Evolutionary conservation across 192 early-diverging fungal species (phyloP).

Genomic region (Coemansia sp.): DNA sequence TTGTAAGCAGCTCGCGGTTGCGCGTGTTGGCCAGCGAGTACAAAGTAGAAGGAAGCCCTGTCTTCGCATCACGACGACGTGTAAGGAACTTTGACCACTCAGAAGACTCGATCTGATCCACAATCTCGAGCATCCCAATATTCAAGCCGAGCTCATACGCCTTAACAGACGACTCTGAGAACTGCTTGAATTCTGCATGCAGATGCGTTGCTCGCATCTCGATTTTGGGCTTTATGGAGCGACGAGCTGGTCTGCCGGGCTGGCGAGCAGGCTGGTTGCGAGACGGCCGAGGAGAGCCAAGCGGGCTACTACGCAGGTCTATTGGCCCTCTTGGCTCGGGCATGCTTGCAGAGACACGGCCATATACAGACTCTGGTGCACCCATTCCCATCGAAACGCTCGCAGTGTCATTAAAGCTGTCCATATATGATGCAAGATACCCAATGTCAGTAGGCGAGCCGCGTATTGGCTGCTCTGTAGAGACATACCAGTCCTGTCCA

Average conservation of each 20-base stretch:
- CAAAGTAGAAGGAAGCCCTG: conserved; percentile 43
- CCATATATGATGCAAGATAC: conserved; percentile 44
- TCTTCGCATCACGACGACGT: conserved; percentile 44
- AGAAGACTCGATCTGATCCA: conserved; percentile 51
- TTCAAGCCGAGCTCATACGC: conserved; percentile 44
- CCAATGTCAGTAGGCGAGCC: conserved; percentile 16
- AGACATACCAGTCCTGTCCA: conserved; percentile 48
- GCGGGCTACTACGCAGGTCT: conserved; percentile 16
- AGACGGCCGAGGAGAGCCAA: conserved; percentile 22
- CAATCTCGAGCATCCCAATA: conserved; percentile 45
- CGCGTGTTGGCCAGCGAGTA: conserved; percentile 44
- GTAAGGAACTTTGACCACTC: conserved; percentile 57
- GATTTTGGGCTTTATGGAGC: conserved; percentile 47
- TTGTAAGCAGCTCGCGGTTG: conserved; percentile 48
- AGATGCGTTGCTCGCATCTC: conserved; percentile 44
- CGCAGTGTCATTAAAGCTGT: conserved; percentile 23
- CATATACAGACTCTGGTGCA: conserved; percentile 4
- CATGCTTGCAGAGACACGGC: conserved; percentile 36
- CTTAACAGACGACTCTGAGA: conserved; percentile 30
- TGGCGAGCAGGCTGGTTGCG: conserved; percentile 9
- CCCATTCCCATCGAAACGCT: conserved; percentile 6
- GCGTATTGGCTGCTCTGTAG: conserved; percentile 16
- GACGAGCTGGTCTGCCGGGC: conserved; percentile 13
- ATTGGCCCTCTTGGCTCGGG: conserved; percentile 29
- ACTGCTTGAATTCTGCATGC: conserved; percentile 47